Base-by-base conservation (phyloP, 345 rosid species). In the Balakata baccata region DNA sequence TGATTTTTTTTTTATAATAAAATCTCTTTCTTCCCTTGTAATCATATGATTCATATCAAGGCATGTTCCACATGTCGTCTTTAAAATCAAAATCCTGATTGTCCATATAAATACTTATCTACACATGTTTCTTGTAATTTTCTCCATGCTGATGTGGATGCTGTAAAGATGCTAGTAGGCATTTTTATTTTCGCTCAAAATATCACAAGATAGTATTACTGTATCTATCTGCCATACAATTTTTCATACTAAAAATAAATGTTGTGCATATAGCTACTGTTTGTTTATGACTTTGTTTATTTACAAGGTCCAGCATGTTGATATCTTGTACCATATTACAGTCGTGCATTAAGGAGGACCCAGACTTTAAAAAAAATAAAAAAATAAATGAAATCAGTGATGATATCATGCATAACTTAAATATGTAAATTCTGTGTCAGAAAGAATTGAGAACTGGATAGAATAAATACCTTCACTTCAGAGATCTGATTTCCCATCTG, bases 381-480 rank as follows among this genome's bases (percentile, higher is more conserved):
- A 29, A 29, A 29, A 2, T 29, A 18, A 41, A 14, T 47, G 20
- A 47, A 49, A 22, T 23, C n/a, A 17, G 23, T 23, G 41, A 53
- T 47, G 14, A 47, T 66, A 18, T 49, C 56, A 46, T 22, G 70
- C 20, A 47, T 66, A 66, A 47, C 11, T 66, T 20, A 11, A 9
- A 23, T 66, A 23, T 29, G 6, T 17, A 68, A 50, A 25, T 25
- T 14, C 7, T 14, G 34, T 67, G 14, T 11, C 45, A 5, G 38
- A 66, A 49, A 64, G n/a, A 66, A 54, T 47, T 71, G 71, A 38
- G 43, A 53, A 22, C 8, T 4, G 20, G 59, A 37, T 29, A 20
- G 41, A 46, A 60, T 25, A 69, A 53, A 46, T 85, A 87, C 90
- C 90, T 85, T 85, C 66, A 80, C 77, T 77, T 87, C 90, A 6